Evolutionary conservation across 192 early-diverging fungal species (phyloP).

Genomic region (Oehlia diaphana): DNA sequence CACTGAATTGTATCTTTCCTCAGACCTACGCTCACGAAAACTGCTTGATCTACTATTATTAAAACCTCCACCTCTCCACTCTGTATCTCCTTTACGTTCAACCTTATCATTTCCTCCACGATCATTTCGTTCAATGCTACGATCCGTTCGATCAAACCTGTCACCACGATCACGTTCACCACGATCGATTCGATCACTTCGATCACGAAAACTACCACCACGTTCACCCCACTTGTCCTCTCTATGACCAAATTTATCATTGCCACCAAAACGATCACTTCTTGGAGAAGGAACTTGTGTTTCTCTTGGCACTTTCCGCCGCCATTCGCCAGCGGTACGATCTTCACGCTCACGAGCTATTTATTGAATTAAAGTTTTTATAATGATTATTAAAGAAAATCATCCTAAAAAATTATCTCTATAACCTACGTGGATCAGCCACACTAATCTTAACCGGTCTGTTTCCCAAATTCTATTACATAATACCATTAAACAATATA

Average conservation of each 20-base stretch:
- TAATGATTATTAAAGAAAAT: slow-evolving; percentile 1
- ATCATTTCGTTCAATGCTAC: slow-evolving; percentile 32
- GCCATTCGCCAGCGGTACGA: slow-evolving; percentile 62
- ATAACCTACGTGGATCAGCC: slow-evolving; percentile 78
- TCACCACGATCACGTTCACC: slow-evolving; percentile 30
- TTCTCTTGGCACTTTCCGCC: slow-evolving; percentile 47
- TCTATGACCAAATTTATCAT: slow-evolving; percentile 31
- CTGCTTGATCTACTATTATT: slow-evolving; percentile 23
- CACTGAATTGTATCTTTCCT: slow-evolving; percentile 21
- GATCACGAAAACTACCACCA: slow-evolving; percentile 39
- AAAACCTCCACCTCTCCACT: slow-evolving; percentile 44
- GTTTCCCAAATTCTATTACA: slow-evolving; percentile 57
- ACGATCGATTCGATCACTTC: slow-evolving; percentile 33
- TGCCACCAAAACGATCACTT: slow-evolving; percentile 42
- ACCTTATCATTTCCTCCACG: slow-evolving; percentile 36
- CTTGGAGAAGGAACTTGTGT: slow-evolving; percentile 39
- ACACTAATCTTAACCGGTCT: slow-evolving; percentile 82
- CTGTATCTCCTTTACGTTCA: slow-evolving; percentile 43
- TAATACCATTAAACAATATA: background rate
- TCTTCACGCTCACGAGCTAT: slow-evolving; percentile 56
- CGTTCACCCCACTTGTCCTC: slow-evolving; percentile 43
- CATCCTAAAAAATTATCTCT: background rate
- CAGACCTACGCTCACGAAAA: slow-evolving; percentile 23
- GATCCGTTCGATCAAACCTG: slow-evolving; percentile 19
- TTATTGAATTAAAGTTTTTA: slow-evolving; percentile 11